Evolutionary conservation across 768 basidiomycete species (phyloP), one percentile per base, ranked within the genome.

Genomic region (Boletellus emodensis): DNA sequence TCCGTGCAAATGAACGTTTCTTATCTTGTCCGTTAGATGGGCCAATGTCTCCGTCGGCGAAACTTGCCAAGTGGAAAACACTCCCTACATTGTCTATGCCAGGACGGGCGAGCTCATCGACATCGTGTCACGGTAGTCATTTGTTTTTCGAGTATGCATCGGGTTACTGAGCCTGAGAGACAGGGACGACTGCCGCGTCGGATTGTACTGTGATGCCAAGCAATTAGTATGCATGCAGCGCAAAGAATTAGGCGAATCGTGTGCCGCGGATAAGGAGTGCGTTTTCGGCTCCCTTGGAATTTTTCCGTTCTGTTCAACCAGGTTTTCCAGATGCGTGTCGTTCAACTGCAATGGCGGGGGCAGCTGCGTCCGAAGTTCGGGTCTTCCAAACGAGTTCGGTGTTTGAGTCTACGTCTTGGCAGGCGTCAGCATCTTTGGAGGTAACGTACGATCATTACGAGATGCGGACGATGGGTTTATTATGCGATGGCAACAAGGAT

Each of bases 31-130:
- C 33, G 13, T 10, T 54, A 90, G 89, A 77, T 92, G 80, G 78
- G 85, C 92, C 9, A 90, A 94, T 60, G 80, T 75, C 28, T 87
- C 89, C 0, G 67, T 80, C 5, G 83, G 84, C 6, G 71, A 75
- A 41, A 40, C 70, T 24, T 94, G 93, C 59, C 69, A 76, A 1
- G 76, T 85, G 20, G 90, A 94, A 65, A 94, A 94, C 66, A 87
- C 83, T 0, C 77, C 81, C 3, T 94, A 89, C 62, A 84, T 81
- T 40, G 85, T 81, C 1, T 91, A 90, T 61, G 74, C 79, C 0
- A 60, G 74, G 22, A 56, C 56, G 3, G 74, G 70, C 38, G 83
- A 87, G 63, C 90, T 84, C 54, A 77, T 87, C 40, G 82, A 89
- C 64, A 83, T 93, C 46, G 83, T 92, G 2, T 92, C 90, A 50